phyloP scores from a whole-genome alignment of 495 filamentous ascomycete genomes.

The Tuber indicum region DNA sequence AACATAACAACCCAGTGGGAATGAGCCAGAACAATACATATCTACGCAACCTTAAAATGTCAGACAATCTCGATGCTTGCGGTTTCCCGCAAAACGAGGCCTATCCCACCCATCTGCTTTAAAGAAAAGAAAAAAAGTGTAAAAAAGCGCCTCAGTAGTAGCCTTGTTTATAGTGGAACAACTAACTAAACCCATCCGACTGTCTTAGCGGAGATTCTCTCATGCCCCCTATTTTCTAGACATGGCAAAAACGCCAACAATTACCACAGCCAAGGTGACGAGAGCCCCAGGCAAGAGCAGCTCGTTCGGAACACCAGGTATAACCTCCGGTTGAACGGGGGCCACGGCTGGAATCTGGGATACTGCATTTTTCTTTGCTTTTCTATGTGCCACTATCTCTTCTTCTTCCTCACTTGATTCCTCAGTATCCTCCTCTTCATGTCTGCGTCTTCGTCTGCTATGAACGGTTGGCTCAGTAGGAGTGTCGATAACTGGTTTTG shows the following conservation, averaged over 20 bases:
- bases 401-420: constrained; percentile 61
- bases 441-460: constrained; percentile 55
- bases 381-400: constrained; percentile 46
- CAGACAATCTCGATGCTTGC: background rate
- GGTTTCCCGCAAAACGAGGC: background rate
- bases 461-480: constrained; percentile 49
- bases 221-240: constrained; percentile 49
- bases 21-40: background rate
- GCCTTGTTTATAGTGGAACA: background rate
- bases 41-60: background rate
- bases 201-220: constrained; percentile 3
- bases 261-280: constrained; percentile 87
- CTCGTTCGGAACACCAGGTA: constrained; percentile 91
- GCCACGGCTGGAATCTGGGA: constrained; percentile 20
- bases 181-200: background rate
- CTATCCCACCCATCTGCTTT: background rate
- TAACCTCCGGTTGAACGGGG: constrained; percentile 52
- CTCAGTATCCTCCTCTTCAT: constrained; percentile 48
- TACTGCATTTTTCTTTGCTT: constrained; percentile 17
- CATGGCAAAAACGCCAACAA: constrained; percentile 88
- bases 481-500: constrained; percentile 56
- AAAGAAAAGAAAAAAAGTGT: background rate
- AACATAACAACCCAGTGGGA: background rate
- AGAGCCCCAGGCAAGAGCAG: constrained; percentile 88
- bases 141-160: background rate